Evolutionary conservation across 2,329 filamentous ascomycete genomes (phyloP), one percentile per base, ranked within the genome.

Genomic region (Ophiocordyceps polyrhachis-furcata): DNA sequence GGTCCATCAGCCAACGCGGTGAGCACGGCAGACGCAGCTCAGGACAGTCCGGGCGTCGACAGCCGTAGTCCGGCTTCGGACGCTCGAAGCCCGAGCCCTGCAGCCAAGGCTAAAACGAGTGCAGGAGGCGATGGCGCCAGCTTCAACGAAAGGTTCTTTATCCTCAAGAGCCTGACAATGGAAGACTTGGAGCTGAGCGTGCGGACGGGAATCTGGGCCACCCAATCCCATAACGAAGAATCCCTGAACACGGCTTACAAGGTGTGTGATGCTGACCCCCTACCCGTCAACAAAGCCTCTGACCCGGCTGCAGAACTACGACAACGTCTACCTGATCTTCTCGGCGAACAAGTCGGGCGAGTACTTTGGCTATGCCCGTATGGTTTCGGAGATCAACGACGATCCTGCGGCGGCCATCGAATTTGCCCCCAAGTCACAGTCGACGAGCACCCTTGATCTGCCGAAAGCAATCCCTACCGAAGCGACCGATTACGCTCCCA

Each of bases 301-400:
- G 48, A 52, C 25, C 4, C 8, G 5, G 17, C 14, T n/a, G 8
- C 37, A 93, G 87, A 67, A 70, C 11, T 76, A 79, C 14, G 84
- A 93, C 44, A 84, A 82, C 54, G 88, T 96, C 1, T 95, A 88
- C 56, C 69, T 96, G 28, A 76, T 96, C 14, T 96, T 96, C 60
- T 96, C 89, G 1, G 89, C 89, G 13, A 96, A 96, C 62, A 95
- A 95, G 56, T 95, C 89, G 0, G 89, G 89, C 13, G 89, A 95
- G 61, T 96, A 95, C 57, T 95, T 91, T 62, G 89, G 89, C 19
- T 95, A 93, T 56, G 89, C 88, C 19, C 78, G 83, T 35, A 96
- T 96, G 89, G 67, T 71, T 11, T 94, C 89, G 20, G 68, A 78
- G 4, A 93, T 95, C 54, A 79, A 82, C 52, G 74, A 88, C 45